Conservation (phyloP, 768 basidiomycete genomes). For the Cystobasidiopsis lactophilus region DNA sequence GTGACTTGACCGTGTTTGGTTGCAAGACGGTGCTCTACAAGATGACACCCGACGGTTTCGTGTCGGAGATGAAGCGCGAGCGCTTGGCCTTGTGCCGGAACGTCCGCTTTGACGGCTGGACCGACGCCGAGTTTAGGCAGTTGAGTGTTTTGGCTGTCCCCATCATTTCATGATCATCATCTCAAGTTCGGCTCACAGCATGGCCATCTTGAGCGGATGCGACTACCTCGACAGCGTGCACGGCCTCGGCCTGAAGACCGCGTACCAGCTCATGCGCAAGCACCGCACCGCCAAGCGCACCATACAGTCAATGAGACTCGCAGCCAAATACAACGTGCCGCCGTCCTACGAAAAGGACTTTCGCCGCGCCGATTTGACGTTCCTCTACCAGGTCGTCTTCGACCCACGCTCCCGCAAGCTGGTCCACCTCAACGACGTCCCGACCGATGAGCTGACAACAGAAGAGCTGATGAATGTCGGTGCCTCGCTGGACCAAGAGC, state of each 20-base stretch:
- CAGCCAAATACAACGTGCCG: constrained; percentile 68
- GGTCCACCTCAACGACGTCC: constrained; percentile 43
- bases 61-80: constrained; percentile 26
- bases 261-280: constrained; percentile 55
- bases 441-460: constrained; percentile 37
- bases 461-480: constrained; percentile 29
- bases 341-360: constrained; percentile 51
- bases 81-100: constrained; percentile 30
- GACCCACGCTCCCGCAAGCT: constrained; percentile 44
- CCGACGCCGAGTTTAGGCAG: constrained; percentile 65
- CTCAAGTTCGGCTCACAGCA: constrained; percentile 24
- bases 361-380: constrained; percentile 66
- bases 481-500: constrained; percentile 38
- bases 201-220: constrained; percentile 53
- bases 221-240: constrained; percentile 78
- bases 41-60: constrained; percentile 39
- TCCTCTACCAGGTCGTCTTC: constrained; percentile 79
- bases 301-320: constrained; percentile 47
- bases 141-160: constrained; percentile 21
- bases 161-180: not conserved
- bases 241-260: constrained; percentile 85
- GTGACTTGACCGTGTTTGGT: constrained; percentile 93
- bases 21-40: constrained; percentile 84
- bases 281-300: constrained; percentile 62
- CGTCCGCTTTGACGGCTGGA: constrained; percentile 69